Evolutionary conservation across 179 eudicot species (phyloP).

Genomic region (Carnegiea gigantea): DNA sequence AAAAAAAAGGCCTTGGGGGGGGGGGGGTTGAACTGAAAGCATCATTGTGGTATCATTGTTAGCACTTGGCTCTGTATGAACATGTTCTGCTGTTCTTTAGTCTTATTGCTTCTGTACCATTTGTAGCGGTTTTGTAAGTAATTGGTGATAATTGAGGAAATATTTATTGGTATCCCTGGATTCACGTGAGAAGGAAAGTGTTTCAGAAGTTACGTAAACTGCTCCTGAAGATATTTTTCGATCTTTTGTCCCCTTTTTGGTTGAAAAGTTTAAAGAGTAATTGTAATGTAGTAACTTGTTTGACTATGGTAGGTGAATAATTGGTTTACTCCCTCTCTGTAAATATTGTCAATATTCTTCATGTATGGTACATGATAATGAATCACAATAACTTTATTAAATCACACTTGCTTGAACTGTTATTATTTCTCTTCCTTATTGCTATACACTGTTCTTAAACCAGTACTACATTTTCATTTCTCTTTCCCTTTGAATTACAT

Average conservation of each 20-base stretch:
- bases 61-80: neutral
- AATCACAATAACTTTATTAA: neutral
- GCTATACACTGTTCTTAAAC: neutral
- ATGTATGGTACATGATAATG: constrained; percentile 6
- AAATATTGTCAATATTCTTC: constrained; percentile 1
- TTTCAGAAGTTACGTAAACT: neutral
- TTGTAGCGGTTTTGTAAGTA: neutral
- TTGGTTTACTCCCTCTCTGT: neutral
- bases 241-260: neutral
- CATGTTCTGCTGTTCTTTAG: neutral
- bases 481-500: neutral
- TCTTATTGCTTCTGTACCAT: neutral
- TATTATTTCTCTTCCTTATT: neutral
- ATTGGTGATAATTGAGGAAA: neutral
- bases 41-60: neutral
- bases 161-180: neutral
- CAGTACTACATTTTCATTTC: neutral
- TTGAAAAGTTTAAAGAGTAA: neutral
- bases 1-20: neutral
- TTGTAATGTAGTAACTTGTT: neutral
- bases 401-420: neutral
- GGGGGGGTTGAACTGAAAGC: neutral
- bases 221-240: neutral
- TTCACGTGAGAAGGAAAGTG: neutral
- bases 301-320: neutral